Percentiles rank a stretch among this genome's conserved stretches.
Evolutionary conservation across 257 asterid species (phyloP).

Genomic region (Ligustrum vulgare): DNA sequence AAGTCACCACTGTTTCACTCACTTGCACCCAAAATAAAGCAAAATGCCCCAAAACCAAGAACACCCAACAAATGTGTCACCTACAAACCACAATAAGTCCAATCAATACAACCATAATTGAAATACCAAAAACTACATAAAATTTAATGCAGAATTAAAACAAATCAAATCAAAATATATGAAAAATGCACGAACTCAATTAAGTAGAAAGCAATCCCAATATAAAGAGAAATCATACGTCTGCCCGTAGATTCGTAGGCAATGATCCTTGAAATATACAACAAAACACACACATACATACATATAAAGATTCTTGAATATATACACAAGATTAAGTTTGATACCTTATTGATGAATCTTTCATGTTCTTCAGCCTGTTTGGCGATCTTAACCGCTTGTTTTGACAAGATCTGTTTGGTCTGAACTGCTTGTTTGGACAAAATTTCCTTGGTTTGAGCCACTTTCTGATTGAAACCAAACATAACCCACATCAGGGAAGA

Average conservation of each 20-base stretch:
- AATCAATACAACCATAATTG: conserved; percentile 12
- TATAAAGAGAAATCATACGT: not conserved
- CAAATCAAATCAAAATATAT: not conserved
- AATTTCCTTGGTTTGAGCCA: conserved; percentile 79
- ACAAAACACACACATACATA: not conserved
- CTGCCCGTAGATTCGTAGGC: not conserved
- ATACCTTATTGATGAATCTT: conserved; percentile 83
- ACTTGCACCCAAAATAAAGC: conserved; percentile 98
- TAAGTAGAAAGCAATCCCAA: not conserved
- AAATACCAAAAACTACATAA: not conserved
- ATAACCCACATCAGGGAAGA: conserved; percentile 24
- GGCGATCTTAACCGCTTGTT: conserved; percentile 80
- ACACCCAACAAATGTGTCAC: conserved; percentile 90
- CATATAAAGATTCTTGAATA: not conserved
- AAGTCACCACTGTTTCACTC: conserved; percentile 31
- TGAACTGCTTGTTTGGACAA: conserved; percentile 50
- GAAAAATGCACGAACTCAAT: not conserved
- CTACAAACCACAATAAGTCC: conserved; percentile 42
- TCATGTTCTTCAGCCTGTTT: conserved; percentile 96
- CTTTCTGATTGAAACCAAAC: conserved; percentile 53
- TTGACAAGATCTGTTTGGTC: conserved; percentile 69
- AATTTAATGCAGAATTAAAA: not conserved
- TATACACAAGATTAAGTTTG: not conserved
- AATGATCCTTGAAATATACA: not conserved
- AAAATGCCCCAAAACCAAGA: conserved; percentile 94